Evolutionary conservation across 2,329 filamentous ascomycete genomes (phyloP), one percentile per base, ranked within the genome.

Genomic region (Gyromitra esculenta): DNA sequence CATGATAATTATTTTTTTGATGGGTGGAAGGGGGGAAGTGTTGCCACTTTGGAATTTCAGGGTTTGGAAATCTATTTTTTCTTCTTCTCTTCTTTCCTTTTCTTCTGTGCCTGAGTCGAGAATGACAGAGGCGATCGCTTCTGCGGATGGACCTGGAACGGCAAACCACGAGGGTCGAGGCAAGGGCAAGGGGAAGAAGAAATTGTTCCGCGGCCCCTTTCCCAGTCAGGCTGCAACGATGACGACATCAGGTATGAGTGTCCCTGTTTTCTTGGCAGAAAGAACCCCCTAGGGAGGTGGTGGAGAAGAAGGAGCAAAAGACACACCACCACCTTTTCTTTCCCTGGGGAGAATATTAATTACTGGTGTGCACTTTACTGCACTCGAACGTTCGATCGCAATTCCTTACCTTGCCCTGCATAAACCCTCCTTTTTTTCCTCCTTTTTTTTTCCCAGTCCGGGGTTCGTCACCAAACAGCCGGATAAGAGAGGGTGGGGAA

Each of bases 361-460:
- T 64, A 45, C 60, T 35, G 37, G 35, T 39, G 41, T 35, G 15
- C 50, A 31, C 43, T 41, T 50, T 25, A 21, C 68, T 66, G 62
- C 66, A 75, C 72, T 21, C 35, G 66, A 66, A 66, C 62, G 41
- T 71, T 71, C 66, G 72, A 75, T 75, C 66, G 50, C 66, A 70
- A 18, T 69, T 54, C 72, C 65, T 56, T 68, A 39, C 65, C 50
- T 52, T 62, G 72, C 72, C 72, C 72, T 75, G 72, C 72, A 75
- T 75, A 57, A 57, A 54, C 43, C 18, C 52, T n/a, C 45, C 39
- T 25, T 31, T 31, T 31, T 31, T 31, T 31, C 1, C 25, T 3
- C 25, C 25, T 31, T 4, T 4, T 2, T 2, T 31, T 31, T 31
- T 31, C 25, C 25, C 25, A 31, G 39, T 25, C 35, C 25, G 37